phyloP scores from a whole-genome alignment of 1,284 basidiomycete genomes.

The Vanrija sp. region DNA sequence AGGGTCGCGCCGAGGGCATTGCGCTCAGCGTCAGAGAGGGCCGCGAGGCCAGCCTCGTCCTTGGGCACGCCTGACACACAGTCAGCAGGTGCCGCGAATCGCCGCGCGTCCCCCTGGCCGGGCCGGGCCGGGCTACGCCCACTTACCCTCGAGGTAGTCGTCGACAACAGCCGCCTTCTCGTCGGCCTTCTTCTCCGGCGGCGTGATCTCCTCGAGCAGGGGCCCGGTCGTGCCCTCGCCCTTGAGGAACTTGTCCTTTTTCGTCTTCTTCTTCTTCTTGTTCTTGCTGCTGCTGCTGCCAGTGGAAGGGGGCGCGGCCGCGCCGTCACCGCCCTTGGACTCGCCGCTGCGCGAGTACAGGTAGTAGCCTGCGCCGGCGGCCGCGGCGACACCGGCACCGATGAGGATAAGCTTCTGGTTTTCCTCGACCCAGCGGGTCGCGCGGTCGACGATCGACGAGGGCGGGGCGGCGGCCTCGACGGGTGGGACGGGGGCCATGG shows the following conservation, averaged over 20 bases:
- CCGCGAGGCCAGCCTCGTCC: slow-evolving; percentile 27
- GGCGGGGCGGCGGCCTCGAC: slow-evolving; percentile 12
- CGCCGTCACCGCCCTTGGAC: slow-evolving; percentile 28
- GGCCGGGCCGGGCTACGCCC: no score
- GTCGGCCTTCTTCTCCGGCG: slow-evolving; percentile 46
- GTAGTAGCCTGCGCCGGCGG: slow-evolving; percentile 73
- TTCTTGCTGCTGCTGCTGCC: slow-evolving; percentile 50
- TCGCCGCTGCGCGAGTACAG: slow-evolving; percentile 36
- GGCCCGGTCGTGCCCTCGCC: slow-evolving; percentile 59
- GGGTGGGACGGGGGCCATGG: slow-evolving; percentile 20
- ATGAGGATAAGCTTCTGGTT: slow-evolving; percentile 45
- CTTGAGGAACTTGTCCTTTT: slow-evolving; percentile 38
- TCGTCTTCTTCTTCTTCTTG: slow-evolving; percentile 59
- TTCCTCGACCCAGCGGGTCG: slow-evolving; percentile 46
- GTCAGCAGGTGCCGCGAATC: background rate
- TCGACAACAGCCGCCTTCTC: slow-evolving; percentile 15
- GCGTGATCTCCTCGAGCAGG: slow-evolving; percentile 65
- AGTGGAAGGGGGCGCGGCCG: slow-evolving; percentile 5
- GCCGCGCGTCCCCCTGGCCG: no score
- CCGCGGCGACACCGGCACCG: slow-evolving; percentile 64
- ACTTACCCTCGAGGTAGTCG: slow-evolving; percentile 46
- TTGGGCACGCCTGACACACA: slow-evolving; percentile 27
- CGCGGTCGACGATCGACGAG: slow-evolving; percentile 32
- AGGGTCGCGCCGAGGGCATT: slow-evolving; percentile 69
- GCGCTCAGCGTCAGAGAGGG: slow-evolving; percentile 56